Percentiles rank a stretch among this genome's conserved stretches.
phyloP scores from a whole-genome alignment of 1,284 basidiomycete genomes.

The Cutaneotrichosporon cavernicola region DNA sequence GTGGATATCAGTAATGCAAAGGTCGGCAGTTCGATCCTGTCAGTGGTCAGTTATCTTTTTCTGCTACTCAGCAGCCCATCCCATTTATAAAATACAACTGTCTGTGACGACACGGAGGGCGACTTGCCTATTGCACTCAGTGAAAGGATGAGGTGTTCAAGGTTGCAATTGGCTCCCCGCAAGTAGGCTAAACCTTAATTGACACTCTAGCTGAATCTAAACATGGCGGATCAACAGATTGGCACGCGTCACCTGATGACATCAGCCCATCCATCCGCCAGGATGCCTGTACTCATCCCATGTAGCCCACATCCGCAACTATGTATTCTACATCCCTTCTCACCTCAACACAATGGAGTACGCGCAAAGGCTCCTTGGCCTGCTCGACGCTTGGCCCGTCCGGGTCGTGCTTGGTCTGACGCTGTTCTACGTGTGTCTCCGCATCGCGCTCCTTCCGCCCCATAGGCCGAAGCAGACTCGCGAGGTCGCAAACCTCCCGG shows the following conservation, averaged over 20 bases:
- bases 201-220: too few species aligned
- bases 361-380: neutral
- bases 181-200: too few species aligned
- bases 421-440: neutral
- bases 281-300: neutral
- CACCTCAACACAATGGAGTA: constrained; percentile 1
- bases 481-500: constrained; percentile 19
- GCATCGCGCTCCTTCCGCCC: neutral
- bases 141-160: too few species aligned
- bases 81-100: too few species aligned
- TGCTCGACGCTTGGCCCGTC: neutral
- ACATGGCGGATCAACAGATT: too few species aligned
- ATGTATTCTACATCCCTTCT: neutral
- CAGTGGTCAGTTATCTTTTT: neutral
- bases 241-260: too few species aligned
- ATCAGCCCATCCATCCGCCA: too few species aligned
- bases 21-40: constrained; percentile 3
- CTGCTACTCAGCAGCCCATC: neutral
- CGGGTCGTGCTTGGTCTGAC: neutral
- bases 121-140: too few species aligned
- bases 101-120: too few species aligned
- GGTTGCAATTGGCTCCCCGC: too few species aligned
- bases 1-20: neutral
- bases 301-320: neutral
- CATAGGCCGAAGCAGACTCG: constrained; percentile 1